Conservation (phyloP, 2,329 filamentous ascomycete species). For the Ceratocystis smalleyi region DNA sequence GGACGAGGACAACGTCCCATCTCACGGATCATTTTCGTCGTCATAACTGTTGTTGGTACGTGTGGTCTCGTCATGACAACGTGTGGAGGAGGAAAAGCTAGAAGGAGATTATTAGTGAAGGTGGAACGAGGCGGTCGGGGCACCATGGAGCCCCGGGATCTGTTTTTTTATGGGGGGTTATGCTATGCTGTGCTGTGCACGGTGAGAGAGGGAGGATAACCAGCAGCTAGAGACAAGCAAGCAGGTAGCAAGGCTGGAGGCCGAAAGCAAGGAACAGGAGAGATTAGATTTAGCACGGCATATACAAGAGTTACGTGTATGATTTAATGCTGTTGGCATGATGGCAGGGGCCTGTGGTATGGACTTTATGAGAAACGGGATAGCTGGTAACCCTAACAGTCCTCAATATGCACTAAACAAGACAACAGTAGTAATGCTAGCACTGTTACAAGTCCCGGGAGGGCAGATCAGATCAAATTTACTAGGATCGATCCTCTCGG, state of each 20-base stretch:
- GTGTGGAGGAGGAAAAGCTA: neutral
- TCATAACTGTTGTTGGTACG: neutral
- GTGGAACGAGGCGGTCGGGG: neutral
- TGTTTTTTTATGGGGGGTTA: neutral
- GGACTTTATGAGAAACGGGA: no score
- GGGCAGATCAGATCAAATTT: conserved; percentile 2
- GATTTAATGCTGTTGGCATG: neutral
- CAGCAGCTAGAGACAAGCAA: neutral
- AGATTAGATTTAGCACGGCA: neutral
- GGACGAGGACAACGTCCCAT: neutral
- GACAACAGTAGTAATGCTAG: neutral
- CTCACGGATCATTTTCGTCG: neutral
- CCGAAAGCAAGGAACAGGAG: neutral
- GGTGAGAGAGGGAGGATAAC: neutral
- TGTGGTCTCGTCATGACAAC: neutral
- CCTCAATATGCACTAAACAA: no score
- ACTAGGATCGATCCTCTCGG: conserved; percentile 8
- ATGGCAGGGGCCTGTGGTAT: neutral
- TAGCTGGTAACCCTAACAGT: neutral
- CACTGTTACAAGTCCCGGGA: neutral
- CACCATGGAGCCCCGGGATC: neutral
- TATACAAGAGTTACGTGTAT: neutral
- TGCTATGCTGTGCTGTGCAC: neutral
- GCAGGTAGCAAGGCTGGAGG: neutral
- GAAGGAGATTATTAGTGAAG: neutral